Percentiles rank a stretch among this genome's conserved stretches.
phyloP scores from a whole-genome alignment of 257 asterid genomes.

The Solanum phureja region DNA sequence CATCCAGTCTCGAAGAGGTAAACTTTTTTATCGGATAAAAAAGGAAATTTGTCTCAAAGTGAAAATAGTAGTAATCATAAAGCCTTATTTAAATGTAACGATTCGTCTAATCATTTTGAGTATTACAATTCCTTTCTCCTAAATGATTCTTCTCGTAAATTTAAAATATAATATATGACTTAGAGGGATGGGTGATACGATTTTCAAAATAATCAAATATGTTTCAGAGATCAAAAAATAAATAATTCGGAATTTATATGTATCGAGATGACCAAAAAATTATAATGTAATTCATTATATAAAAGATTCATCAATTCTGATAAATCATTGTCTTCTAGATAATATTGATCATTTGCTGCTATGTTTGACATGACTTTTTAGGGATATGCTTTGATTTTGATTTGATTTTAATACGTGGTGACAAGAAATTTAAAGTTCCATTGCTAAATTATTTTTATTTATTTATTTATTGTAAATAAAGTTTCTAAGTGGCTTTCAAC shows the following conservation, averaged over 20 bases:
- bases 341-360: background rate
- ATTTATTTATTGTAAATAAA: background rate
- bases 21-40: background rate
- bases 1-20: background rate
- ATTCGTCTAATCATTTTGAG: background rate
- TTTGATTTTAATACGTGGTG: background rate
- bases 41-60: background rate
- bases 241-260: background rate
- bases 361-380: background rate
- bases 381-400: background rate
- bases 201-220: background rate
- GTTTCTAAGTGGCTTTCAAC: background rate
- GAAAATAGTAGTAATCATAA: background rate
- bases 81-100: background rate
- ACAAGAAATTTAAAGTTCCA: background rate
- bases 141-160: too few relatives aligned
- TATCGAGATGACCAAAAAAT: background rate
- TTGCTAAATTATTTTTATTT: background rate
- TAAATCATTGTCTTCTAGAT: background rate
- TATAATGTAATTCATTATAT: background rate
- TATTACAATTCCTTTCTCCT: background rate
- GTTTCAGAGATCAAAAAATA: background rate
- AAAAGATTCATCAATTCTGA: background rate
- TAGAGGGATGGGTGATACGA: background rate
- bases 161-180: too few relatives aligned